Percentiles rank a stretch among this genome's conserved stretches.
Evolutionary conservation across 345 rosid genomes (phyloP).

Genomic region (Eucalyptus cloeziana): DNA sequence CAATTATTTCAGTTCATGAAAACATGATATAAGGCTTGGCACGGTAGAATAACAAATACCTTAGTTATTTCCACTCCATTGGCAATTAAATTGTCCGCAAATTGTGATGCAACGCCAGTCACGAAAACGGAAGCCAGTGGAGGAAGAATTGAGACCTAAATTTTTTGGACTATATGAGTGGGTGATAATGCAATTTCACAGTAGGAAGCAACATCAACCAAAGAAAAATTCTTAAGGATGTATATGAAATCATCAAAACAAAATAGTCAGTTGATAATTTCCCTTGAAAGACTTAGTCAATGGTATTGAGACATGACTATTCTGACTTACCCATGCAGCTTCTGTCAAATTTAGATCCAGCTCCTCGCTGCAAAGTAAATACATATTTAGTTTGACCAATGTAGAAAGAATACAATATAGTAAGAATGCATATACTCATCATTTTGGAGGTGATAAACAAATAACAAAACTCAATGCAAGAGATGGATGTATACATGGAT

Average conservation of each 20-base stretch:
- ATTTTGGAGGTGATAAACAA: background rate
- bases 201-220: background rate
- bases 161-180: background rate
- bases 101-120: conserved; percentile 66
- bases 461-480: background rate
- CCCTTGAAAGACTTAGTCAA: background rate
- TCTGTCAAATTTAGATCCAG: conserved; percentile 77
- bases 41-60: conserved; percentile 19
- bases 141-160: conserved; percentile 93
- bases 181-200: background rate
- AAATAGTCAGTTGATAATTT: background rate
- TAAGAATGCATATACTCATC: background rate
- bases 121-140: conserved; percentile 82
- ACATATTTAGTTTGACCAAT: background rate
- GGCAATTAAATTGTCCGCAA: conserved; percentile 76
- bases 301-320: background rate
- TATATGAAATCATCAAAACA: background rate
- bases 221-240: background rate
- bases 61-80: conserved; percentile 73
- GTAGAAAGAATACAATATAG: background rate
- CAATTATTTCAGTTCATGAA: background rate
- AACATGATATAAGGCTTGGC: background rate
- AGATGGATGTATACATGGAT: background rate
- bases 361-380: conserved; percentile 59
- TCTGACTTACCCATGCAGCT: conserved; percentile 85